These are phyloP conservation scores for Chaetomiaceae sp. DNA, from an alignment of 2,329 filamentous ascomycete species.

Conservation along the genomic window DNA sequence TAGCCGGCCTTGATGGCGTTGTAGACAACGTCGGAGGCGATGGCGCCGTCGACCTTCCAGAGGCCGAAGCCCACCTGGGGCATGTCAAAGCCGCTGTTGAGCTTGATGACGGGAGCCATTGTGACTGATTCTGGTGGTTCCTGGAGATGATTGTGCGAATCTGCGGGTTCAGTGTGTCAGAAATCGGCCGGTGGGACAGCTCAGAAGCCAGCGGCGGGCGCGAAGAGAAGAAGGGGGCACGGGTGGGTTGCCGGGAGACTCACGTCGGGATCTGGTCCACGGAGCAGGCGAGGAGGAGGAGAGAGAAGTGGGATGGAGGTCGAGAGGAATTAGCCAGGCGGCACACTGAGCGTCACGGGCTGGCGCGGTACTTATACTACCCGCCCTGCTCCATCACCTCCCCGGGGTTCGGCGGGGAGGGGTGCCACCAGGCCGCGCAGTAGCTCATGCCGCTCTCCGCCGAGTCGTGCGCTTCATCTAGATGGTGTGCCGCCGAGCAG, in stretches of 20 bases:
- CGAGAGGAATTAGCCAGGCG: conserved; percentile 11
- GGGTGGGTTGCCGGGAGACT: not conserved
- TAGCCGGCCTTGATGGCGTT: conserved; percentile 62
- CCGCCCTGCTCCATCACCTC: conserved; percentile 9
- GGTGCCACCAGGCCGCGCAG: conserved; percentile 9
- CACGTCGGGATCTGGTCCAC: conserved; percentile 2
- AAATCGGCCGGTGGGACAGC: not conserved
- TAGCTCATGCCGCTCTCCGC: conserved; percentile 13
- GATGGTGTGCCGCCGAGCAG: conserved; percentile 21
- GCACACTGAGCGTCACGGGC: conserved; percentile 11
- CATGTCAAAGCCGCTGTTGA: conserved; percentile 63
- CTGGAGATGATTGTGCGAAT: conserved; percentile 1
- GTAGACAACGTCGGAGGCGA: conserved; percentile 70
- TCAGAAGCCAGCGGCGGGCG: not conserved
- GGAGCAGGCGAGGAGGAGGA: not conserved
- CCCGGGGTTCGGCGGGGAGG: conserved; percentile 7
- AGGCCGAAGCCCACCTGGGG: conserved; percentile 71
- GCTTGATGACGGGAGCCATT: conserved; percentile 44
- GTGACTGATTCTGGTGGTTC: conserved; percentile 6
- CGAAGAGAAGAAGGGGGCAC: not conserved
- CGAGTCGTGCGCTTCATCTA: conserved; percentile 21
- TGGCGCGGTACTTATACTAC: conserved; percentile 21
- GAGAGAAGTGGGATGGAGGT: conserved; percentile 4
- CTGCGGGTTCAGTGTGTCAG: conserved; percentile 3
- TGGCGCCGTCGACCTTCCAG: conserved; percentile 75